Base-by-base conservation (phyloP, 2,329 filamentous ascomycete genomes). In the Aspergillus awamori region DNA sequence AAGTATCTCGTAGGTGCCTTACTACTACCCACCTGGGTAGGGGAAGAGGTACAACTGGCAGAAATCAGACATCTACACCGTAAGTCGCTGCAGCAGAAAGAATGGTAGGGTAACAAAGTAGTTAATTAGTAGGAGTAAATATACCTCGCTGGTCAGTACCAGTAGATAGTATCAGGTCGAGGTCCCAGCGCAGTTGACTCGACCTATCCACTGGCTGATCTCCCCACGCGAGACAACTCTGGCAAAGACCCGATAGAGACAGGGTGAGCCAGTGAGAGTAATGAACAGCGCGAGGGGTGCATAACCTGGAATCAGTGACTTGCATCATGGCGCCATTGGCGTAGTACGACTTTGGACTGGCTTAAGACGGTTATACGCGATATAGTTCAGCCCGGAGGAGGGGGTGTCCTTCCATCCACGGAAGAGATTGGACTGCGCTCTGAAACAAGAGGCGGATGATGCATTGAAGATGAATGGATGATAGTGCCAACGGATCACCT, bases 351-450 rank as follows among this genome's bases (percentile, higher is more conserved):
- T 13, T 36, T 36, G 33, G 33, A 13, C 33, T 36, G 33, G 33
- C 33, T 13, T 36, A 5, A 13, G 33, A 36, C 33, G 33, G 33
- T 36, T 36, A 36, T 36, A 36, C 33, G 33, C 47, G 47, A 51
- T 51, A 51, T 51, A 51, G 47, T 51, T 51, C 47, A 51, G 47
- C 47, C 47, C 47, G 47, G 47, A 51, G 47, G 47, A 51, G 47
- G 47, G 33, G 47, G 47, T 33, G 47, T n/a, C 26, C 26, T 15
- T 51, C 47, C 26, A 15, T 49, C 47, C 47, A 49, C 26, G 52
- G 36, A 54, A 43, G 22, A 54, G 36, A 54, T 54, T 26, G 52
- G 52, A 22, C 39, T 53, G 22, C 13, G 11, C 20, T 11, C 52
- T 53, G 52, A 36, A 53, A 22, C n/a, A 22, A 15, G 17, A 53